Percentiles rank a stretch among this genome's conserved stretches.
Conservation (phyloP, 768 basidiomycete genomes). For the Leucocoprinus leucothites region DNA sequence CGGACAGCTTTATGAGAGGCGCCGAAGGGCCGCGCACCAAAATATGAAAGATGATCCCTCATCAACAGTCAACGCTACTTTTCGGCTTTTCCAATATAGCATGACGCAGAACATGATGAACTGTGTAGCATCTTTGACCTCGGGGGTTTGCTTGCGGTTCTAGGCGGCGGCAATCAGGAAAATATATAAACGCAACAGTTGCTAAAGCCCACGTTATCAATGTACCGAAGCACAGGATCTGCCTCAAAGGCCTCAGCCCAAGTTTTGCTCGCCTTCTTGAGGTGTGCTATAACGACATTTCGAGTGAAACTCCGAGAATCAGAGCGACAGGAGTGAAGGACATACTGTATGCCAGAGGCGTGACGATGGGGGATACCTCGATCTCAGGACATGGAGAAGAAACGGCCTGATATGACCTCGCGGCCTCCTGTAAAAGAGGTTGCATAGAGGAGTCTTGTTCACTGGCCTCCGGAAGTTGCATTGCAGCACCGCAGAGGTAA, state of each 20-base stretch:
- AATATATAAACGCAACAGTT: background rate
- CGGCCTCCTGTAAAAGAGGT: too few relatives aligned
- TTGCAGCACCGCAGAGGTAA: background rate
- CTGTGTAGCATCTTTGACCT: conserved; percentile 8
- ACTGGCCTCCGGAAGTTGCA: conserved; percentile 6
- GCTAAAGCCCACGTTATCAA: conserved; percentile 13
- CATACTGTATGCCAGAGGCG: conserved; percentile 6
- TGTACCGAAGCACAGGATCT: conserved; percentile 20
- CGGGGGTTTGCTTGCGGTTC: conserved; percentile 13
- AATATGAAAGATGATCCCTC: conserved; percentile 17
- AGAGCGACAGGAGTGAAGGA: too few relatives aligned
- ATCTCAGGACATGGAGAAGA: background rate
- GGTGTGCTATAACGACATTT: conserved; percentile 14
- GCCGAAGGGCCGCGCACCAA: conserved; percentile 19
- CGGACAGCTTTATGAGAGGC: background rate
- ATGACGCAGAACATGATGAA: conserved; percentile 14
- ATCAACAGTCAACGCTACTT: conserved; percentile 20
- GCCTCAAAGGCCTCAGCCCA: conserved; percentile 20
- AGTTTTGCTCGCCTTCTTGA: conserved; percentile 22
- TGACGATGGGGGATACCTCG: conserved; percentile 13
- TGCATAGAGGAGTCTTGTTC: background rate
- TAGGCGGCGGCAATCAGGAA: too few relatives aligned
- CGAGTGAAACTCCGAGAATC: background rate
- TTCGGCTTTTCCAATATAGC: conserved; percentile 14
- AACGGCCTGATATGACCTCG: background rate